Evolutionary conservation across 345 rosid genomes (phyloP), one percentile per base, ranked within the genome.

Genomic region (Bretschneidera sinensis): DNA sequence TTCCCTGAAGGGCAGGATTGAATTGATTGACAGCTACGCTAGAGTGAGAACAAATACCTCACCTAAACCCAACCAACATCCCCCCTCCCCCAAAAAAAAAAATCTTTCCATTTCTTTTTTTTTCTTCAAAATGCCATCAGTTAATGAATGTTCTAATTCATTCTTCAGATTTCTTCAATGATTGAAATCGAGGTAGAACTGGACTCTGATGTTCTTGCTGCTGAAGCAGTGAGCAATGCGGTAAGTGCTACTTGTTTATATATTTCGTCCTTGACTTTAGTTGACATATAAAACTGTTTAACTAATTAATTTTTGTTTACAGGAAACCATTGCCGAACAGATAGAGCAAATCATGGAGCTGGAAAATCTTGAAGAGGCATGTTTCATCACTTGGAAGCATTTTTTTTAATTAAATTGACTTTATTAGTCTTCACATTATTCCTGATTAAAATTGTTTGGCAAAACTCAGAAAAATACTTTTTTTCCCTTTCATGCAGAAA

Each of bases 121-220:
- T 23, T 54, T 17, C 24, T 35, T 28, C 35, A 28, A 43, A 22
- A 25, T 53, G 25, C n/a, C 45, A 17, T 53, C 34, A 62, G 24
- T 48, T 68, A 54, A 48, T 48, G 17, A 48, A 48, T n/a, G 52
- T 22, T 50, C 34, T 56, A 20, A 34, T 65, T 19, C 23, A 35
- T 53, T 60, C 48, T 24, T 47, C 79, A 94, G 99, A 87, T 90
- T 68, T 84, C 97, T 62, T 94, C 92, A n/a, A 94, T 94, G 96
- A 90, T 94, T 69, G 97, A 90, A 80, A 87, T 94, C 24, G 97
- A 94, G 74, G 87, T 94, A 55, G 96, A 90, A 76, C 78, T 94
- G 96, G 96, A 87, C 76, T 81, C 76, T 19, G 92, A 90, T 71
- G 99, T 94, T 76, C 87, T 94, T 67, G 96, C 96, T 72, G 99